phyloP scores from a whole-genome alignment of 768 basidiomycete species.

The Artomyces pyxidatus region DNA sequence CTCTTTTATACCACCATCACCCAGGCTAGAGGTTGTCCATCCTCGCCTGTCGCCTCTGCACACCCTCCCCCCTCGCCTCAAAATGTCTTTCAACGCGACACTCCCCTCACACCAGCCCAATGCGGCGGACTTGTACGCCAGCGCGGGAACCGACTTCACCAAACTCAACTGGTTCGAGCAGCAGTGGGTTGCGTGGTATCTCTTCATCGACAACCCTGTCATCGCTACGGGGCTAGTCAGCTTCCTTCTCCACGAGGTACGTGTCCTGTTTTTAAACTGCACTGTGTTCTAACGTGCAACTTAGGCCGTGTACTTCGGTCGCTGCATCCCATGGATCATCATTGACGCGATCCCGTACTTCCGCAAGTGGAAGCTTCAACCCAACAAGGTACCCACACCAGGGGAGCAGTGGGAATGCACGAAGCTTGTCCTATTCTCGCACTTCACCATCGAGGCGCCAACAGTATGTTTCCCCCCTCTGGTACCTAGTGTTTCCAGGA shows the following conservation, averaged over 20 bases:
- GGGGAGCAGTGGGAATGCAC: constrained; percentile 94
- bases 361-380: constrained; percentile 88
- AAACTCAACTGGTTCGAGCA: constrained; percentile 66
- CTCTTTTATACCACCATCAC: neutral
- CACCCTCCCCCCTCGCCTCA: neutral
- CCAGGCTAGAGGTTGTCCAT: too few species aligned
- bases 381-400: constrained; percentile 70
- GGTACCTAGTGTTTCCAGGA: neutral
- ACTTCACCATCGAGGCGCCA: constrained; percentile 93
- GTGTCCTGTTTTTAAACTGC: constrained; percentile 19
- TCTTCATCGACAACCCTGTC: constrained; percentile 79
- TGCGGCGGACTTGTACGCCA: constrained; percentile 43
- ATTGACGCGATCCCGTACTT: constrained; percentile 94
- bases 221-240: constrained; percentile 92
- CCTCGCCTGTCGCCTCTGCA: too few species aligned
- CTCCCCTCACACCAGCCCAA: constrained; percentile 12
- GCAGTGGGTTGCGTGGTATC: constrained; percentile 81
- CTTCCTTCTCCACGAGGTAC: constrained; percentile 89
- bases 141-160: constrained; percentile 46
- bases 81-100: constrained; percentile 16
- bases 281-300: neutral
- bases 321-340: constrained; percentile 91
- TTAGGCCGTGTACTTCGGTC: constrained; percentile 94
- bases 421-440: constrained; percentile 86
- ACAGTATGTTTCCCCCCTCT: constrained; percentile 41